phyloP scores from a whole-genome alignment of 208 protist genomes.

The Crithidia brevicula region DNA sequence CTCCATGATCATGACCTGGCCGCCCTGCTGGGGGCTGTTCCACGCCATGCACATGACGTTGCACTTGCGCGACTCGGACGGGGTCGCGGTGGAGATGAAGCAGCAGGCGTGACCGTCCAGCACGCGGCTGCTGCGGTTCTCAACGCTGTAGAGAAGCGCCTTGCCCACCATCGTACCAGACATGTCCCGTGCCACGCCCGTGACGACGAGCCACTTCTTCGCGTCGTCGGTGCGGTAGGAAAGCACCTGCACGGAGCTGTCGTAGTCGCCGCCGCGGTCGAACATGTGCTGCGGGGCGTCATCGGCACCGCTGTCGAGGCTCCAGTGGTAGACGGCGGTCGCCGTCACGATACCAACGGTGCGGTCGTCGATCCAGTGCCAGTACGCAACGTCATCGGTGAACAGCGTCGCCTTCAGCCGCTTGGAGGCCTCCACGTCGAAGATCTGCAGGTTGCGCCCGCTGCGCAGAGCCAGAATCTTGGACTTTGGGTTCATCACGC shows the following conservation, averaged over 20 bases:
- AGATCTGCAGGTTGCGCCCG: slow-evolving; percentile 97
- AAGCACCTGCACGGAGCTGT: slow-evolving; percentile 95
- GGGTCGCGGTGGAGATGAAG: slow-evolving; percentile 90
- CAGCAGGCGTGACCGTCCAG: slow-evolving; percentile 97
- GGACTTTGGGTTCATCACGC: slow-evolving; percentile 98
- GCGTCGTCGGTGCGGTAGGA: slow-evolving; percentile 95
- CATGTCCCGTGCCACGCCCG: slow-evolving; percentile 90
- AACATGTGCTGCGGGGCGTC: slow-evolving; percentile 96
- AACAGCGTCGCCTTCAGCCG: slow-evolving; percentile 96
- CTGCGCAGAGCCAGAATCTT: slow-evolving; percentile 98
- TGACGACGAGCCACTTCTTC: slow-evolving; percentile 97
- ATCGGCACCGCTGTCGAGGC: slow-evolving; percentile 87
- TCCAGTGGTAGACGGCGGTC: slow-evolving; percentile 98
- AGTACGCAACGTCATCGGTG: slow-evolving; percentile 96
- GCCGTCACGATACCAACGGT: slow-evolving; percentile 97
- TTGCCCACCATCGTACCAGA: slow-evolving; percentile 92
- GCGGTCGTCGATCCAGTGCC: slow-evolving; percentile 96
- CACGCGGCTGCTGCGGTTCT: slow-evolving; percentile 94
- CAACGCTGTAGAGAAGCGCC: slow-evolving; percentile 97
- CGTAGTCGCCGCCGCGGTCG: slow-evolving; percentile 92
- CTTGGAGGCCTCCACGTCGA: slow-evolving; percentile 97
- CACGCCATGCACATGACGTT: slow-evolving; percentile 96
- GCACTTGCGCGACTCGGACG: slow-evolving; percentile 74
- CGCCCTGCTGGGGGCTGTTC: slow-evolving; percentile 83
- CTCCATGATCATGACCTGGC: slow-evolving; percentile 93